Percentiles rank a stretch among this genome's conserved stretches.
Evolutionary conservation across 345 rosid species (phyloP).

Genomic region (Acer saccharum): DNA sequence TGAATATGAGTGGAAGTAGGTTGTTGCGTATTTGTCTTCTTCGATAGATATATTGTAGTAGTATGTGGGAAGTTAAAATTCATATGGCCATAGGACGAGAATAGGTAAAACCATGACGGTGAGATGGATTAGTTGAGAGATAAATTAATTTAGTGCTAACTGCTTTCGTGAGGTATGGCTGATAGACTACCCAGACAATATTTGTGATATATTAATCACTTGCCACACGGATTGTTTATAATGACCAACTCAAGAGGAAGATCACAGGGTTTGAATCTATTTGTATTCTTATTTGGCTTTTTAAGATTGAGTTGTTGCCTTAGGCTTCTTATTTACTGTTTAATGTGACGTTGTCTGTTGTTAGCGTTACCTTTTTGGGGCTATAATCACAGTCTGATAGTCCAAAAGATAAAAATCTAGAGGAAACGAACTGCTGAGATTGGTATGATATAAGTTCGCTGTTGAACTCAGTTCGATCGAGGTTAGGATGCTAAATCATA

Average conservation of each 20-base stretch:
- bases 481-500: background rate
- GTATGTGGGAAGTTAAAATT: background rate
- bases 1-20: background rate
- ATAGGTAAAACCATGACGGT: background rate
- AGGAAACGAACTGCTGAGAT: background rate
- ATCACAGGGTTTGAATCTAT: background rate
- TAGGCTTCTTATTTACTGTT: background rate
- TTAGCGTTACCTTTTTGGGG: background rate
- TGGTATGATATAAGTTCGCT: background rate
- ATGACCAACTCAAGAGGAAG: background rate
- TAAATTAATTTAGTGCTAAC: background rate
- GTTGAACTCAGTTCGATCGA: background rate
- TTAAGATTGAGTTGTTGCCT: background rate
- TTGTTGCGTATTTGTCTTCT: background rate
- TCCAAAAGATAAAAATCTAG: background rate
- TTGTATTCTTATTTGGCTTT: background rate
- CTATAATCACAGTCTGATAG: background rate
- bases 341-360: background rate
- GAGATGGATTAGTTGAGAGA: background rate
- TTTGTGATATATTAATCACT: background rate
- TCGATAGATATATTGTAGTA: background rate
- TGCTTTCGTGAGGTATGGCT: background rate
- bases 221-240: background rate
- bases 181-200: background rate
- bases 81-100: background rate